Evolutionary conservation across 768 basidiomycete genomes (phyloP).

Genomic region (Mycena amicta): DNA sequence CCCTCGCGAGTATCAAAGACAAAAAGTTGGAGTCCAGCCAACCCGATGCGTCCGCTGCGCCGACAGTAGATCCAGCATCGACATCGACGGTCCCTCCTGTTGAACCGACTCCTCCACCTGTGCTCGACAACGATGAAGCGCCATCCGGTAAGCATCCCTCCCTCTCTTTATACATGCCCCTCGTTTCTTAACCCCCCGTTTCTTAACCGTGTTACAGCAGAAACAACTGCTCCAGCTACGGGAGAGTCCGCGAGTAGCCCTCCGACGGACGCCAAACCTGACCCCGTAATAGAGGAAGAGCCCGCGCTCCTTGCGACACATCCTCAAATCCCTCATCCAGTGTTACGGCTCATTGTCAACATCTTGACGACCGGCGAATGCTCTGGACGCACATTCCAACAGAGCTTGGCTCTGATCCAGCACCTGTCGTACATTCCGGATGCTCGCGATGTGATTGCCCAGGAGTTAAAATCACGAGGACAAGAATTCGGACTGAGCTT

Average conservation of each 20-base stretch:
- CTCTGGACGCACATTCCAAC: conserved; percentile 93
- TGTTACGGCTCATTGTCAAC: conserved; percentile 92
- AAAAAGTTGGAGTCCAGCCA: conserved; percentile 33
- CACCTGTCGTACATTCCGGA: conserved; percentile 88
- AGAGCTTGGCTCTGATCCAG: conserved; percentile 89
- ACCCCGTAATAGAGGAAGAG: conserved; percentile 39
- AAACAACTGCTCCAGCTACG: not conserved
- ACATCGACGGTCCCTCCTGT: not conserved
- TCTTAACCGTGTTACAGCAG: not conserved
- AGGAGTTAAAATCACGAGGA: conserved; percentile 83
- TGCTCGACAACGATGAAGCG: not conserved
- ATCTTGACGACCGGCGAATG: conserved; percentile 98
- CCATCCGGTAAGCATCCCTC: not conserved
- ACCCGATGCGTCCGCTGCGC: too few relatives aligned
- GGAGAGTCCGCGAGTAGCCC: not conserved
- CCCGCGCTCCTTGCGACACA: conserved; percentile 64
- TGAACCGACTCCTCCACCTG: not conserved
- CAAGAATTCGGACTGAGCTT: conserved; percentile 85
- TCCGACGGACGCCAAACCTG: conserved; percentile 16
- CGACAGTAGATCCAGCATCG: not conserved
- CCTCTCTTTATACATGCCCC: too few relatives aligned
- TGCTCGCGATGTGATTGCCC: conserved; percentile 84
- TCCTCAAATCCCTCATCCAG: conserved; percentile 82
- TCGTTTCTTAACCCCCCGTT: not conserved
- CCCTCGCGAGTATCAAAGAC: conserved; percentile 68